Conservation (phyloP, 179 eudicot species). For the Beta macrorhiza region DNA sequence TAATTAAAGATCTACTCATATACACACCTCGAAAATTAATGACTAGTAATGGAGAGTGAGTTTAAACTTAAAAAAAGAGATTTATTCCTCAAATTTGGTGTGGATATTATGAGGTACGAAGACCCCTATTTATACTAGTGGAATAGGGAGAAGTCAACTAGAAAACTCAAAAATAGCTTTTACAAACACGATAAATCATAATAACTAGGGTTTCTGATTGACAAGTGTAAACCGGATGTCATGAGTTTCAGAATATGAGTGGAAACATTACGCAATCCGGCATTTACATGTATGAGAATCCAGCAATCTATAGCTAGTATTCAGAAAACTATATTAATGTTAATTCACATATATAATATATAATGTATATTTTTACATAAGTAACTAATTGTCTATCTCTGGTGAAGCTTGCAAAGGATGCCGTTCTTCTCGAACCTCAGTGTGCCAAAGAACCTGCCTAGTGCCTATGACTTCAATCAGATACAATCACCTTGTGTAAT, state of each 20-base stretch:
- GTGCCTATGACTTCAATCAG: background rate
- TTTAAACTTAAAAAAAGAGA: no score
- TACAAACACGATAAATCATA: no score
- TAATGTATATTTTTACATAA: background rate
- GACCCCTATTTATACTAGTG: no score
- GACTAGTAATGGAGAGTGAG: no score
- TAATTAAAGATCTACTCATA: no score
- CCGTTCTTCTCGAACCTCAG: conserved; percentile 11
- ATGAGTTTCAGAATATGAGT: no score
- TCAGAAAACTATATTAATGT: conserved; percentile 10
- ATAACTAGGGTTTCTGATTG: no score
- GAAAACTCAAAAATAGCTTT: no score
- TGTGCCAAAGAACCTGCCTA: background rate
- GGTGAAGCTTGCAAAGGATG: background rate
- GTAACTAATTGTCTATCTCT: background rate
- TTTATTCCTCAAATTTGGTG: background rate
- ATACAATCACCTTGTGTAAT: background rate
- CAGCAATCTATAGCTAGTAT: background rate
- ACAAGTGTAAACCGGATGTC: no score
- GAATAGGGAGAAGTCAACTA: no score
- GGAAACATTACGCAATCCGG: conserved; percentile 7
- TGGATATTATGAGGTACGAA: no score
- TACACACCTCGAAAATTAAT: no score
- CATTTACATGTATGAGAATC: conserved; percentile 21
- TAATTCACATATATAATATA: background rate